These are phyloP conservation scores for Amylocystis lapponica DNA, from an alignment of 768 basidiomycete species.

Conservation along the genomic window DNA sequence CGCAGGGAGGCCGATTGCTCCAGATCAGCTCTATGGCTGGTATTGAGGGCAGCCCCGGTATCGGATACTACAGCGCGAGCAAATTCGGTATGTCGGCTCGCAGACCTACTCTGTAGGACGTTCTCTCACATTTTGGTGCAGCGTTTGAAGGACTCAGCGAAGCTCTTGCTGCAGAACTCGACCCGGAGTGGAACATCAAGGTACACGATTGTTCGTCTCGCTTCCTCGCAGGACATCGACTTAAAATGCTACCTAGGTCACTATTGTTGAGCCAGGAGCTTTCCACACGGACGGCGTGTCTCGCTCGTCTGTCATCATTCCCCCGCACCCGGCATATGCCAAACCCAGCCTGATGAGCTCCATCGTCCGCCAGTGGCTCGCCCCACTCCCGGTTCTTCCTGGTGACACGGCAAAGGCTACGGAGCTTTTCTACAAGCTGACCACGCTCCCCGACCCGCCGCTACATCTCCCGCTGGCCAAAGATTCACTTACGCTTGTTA, in stretches of 20 bases:
- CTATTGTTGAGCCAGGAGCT: conserved; percentile 14
- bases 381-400: neutral
- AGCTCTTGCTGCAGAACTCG: conserved; percentile 14
- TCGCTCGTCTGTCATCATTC: neutral
- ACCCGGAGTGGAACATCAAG: conserved; percentile 18
- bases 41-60: conserved; percentile 12
- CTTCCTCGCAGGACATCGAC: neutral
- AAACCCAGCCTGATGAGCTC: neutral
- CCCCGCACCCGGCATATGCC: conserved; percentile 6
- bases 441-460: conserved; percentile 9
- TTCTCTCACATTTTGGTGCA: no score
- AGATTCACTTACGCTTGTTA: conserved; percentile 8
- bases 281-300: conserved; percentile 15
- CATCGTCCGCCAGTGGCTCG: conserved; percentile 1
- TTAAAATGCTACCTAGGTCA: conserved; percentile 3
- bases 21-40: conserved; percentile 31
- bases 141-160: conserved; percentile 19
- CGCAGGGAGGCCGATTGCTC: conserved; percentile 28
- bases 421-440: conserved; percentile 6
- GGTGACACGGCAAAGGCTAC: neutral
- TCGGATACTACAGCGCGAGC: conserved; percentile 20
- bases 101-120: no score
- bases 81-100: conserved; percentile 15
- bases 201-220: neutral
- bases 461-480: conserved; percentile 13